Evolutionary conservation across 208 protist species (phyloP).

Genomic region (Vickermania spadyakhi): DNA sequence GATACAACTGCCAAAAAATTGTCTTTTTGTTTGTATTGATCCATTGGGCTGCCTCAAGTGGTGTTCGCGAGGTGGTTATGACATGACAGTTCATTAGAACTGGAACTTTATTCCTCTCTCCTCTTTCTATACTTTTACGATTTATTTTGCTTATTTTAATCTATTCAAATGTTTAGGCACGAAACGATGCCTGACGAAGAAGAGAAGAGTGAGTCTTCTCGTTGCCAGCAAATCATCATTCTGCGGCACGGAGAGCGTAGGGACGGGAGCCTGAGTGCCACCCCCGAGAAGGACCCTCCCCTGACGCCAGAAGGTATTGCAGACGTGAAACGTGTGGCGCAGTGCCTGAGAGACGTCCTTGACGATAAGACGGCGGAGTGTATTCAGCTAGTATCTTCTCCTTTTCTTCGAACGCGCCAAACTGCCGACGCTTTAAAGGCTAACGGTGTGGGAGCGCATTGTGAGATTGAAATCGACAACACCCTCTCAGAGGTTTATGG

Average conservation of each 20-base stretch:
- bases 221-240: conserved; percentile 56
- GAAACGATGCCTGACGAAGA: too few relatives aligned
- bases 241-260: conserved; percentile 79
- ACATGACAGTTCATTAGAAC: too few relatives aligned
- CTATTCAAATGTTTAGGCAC: too few relatives aligned
- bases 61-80: too few relatives aligned
- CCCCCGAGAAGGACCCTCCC: conserved; percentile 53
- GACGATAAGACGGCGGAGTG: conserved; percentile 13
- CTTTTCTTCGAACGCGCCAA: conserved; percentile 58
- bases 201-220: too few relatives aligned
- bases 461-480: conserved; percentile 37
- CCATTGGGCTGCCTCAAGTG: too few relatives aligned
- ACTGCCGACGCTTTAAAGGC: conserved; percentile 45
- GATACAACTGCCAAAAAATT: too few relatives aligned
- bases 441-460: conserved; percentile 27
- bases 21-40: too few relatives aligned
- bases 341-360: conserved; percentile 22
- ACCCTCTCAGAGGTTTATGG: conserved; percentile 69
- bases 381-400: conserved; percentile 42
- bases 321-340: conserved; percentile 20
- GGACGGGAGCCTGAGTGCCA: conserved; percentile 31
- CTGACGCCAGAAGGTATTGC: conserved; percentile 44
- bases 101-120: too few relatives aligned
- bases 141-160: too few relatives aligned
- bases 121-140: too few relatives aligned